Evolutionary conservation across 495 filamentous ascomycete genomes (phyloP), one percentile per base, ranked within the genome.

Genomic region (Penicillium lagena): DNA sequence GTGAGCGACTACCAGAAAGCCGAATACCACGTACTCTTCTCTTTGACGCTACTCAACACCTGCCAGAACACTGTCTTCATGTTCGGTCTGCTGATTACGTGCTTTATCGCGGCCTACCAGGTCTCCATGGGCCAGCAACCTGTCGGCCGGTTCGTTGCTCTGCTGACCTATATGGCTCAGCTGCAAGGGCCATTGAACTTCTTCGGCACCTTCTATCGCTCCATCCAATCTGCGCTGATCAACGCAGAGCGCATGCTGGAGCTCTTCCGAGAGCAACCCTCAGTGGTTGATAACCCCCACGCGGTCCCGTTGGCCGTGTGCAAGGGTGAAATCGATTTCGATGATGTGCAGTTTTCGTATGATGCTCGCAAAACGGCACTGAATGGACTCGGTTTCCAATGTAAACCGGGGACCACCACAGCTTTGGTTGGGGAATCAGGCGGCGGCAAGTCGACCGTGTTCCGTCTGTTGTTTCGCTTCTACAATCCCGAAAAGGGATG

Each of bases 191-290:
- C 93, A 8, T 75, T 98, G 53, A 96, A 96, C 64, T 98, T 94
- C 75, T 96, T 98, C 65, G 93, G 94, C 40, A 93, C 93, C 1
- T 97, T 98, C 65, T 98, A 97, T 61, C 80, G 93, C 32, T 91
- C 89, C 46, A 93, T 96, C 14, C 93, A 97, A 66, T 89, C 88
- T 31, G 87, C 90, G 40, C 84, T 98, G 85, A 96, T 98, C 57
- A 96, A 95, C 49, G 89, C 89, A 7, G 93, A 98, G 70, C 81
- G 93, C 3, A 81, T 97, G 67, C 72, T 98, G 40, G 94, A 98
- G 60, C 70, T 97, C 31, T 98, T 98, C 75, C 93, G 94, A 57
- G 87, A 91, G 58, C 81, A 88, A 51, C 93, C 93, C 7, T 95
- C 90, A 0, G 93, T 98, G 36, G 74, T 88, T 3, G 90, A 96